Evolutionary conservation across 2,329 filamentous ascomycete genomes (phyloP).

Genomic region (Talaromyces verruculosus): DNA sequence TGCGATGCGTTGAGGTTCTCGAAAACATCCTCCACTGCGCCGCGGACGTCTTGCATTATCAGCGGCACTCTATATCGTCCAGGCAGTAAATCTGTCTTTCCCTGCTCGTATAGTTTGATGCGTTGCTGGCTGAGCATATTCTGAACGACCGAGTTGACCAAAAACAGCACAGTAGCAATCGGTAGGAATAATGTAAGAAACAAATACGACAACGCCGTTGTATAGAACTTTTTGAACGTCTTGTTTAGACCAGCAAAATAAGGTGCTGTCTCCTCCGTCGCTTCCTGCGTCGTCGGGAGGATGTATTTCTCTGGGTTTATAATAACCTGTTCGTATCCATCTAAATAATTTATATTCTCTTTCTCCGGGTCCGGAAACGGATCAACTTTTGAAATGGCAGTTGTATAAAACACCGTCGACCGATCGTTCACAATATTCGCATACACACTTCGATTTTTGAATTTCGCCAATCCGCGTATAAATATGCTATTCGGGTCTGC

Average conservation of each 20-base stretch:
- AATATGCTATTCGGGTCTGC: conserved; percentile 85
- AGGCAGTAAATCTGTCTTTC: conserved; percentile 65
- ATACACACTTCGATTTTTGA: conserved; percentile 76
- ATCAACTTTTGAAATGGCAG: conserved; percentile 72
- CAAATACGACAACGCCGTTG: conserved; percentile 62
- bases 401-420: conserved; percentile 80
- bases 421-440: conserved; percentile 85
- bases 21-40: conserved; percentile 74
- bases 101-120: conserved; percentile 72
- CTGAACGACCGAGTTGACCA: conserved; percentile 75
- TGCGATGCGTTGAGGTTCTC: conserved; percentile 70
- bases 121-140: conserved; percentile 71
- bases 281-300: conserved; percentile 27
- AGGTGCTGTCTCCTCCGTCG: conserved; percentile 2
- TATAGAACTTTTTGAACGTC: conserved; percentile 43
- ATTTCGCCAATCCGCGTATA: conserved; percentile 72
- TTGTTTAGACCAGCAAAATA: conserved; percentile 31
- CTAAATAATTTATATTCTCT: conserved; percentile 69
- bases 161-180: conserved; percentile 67
- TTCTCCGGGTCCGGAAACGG: conserved; percentile 69
- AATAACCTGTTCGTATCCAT: conserved; percentile 72
- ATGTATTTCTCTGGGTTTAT: conserved; percentile 55
- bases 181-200: conserved; percentile 71
- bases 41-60: conserved; percentile 71
- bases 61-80: conserved; percentile 73